Base-by-base conservation (phyloP, 2,329 filamentous ascomycete species). In the Tothia fuscella region DNA sequence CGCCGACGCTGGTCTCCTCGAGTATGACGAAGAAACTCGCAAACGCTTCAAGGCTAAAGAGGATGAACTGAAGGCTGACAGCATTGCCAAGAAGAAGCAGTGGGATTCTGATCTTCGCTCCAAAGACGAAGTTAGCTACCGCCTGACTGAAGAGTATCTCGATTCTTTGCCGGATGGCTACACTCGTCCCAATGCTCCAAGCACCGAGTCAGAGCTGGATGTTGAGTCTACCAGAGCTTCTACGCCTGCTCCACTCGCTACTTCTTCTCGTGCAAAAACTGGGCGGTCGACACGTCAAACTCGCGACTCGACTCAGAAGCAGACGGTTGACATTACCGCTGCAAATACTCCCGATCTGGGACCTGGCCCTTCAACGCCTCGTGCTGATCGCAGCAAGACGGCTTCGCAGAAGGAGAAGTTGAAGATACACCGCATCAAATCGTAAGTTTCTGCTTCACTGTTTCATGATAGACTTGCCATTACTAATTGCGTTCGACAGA, bases 311-410 rank as follows among this genome's bases (percentile, higher is more conserved):
- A 10, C 29, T 19, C 19, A 41, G 20, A 17, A 37, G 24, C 30
- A 35, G 31, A 7, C 7, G 9, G 17, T 41, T 24, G 39, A 41
- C 25, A 31, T 41, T 7, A 25, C 29, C 25, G 29, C 39, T 16
- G 29, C 29, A 13, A 17, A 29, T 16, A 29, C 29, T 16, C 30
- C 22, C n/a, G 25, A 31, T 7, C 29, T 31, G 20, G 26, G 21
- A 19, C 21, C 26, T 24, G 29, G 29, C n/a, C 39, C 39, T 21
- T 41, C 39, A 17, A 41, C 39, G 10, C 39, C 39, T 24, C 25
- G 21, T 19, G 25, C 39, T 6, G 34, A 41, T 14, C 28, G 39
- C 22, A 17, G 39, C 6, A 41, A 34, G 39, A 41, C 39, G 10
- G 39, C 39, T 34, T 31, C n/a, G n/a, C n/a, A n/a, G n/a, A n/a